Conservation (phyloP, 495 filamentous ascomycete species). For the Tuber calosporum region DNA sequence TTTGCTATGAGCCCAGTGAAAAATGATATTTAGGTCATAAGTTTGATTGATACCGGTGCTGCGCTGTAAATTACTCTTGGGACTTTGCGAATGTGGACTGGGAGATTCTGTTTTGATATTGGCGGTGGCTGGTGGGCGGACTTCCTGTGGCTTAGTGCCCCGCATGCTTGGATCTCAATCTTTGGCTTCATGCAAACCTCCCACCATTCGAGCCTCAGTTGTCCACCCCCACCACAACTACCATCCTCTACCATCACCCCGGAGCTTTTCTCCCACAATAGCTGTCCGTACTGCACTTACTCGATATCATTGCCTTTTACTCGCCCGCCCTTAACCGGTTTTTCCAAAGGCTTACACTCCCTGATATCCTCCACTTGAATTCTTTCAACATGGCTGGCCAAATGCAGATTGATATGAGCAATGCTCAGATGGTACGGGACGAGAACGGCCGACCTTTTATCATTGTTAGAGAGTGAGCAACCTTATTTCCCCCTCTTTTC, state of each 20-base stretch:
- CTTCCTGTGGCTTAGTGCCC: neutral
- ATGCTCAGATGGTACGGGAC: constrained; percentile 75
- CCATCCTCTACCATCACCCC: neutral
- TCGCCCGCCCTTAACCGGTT: neutral
- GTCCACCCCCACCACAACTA: neutral
- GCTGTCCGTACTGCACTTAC: neutral
- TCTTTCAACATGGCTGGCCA: constrained; percentile 38
- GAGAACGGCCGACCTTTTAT: constrained; percentile 97
- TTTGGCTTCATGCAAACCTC: neutral
- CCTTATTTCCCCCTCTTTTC: neutral
- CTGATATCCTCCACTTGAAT: constrained; percentile 2
- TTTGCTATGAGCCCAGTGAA: neutral
- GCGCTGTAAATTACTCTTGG: neutral
- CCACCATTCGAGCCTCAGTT: neutral
- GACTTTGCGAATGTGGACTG: neutral
- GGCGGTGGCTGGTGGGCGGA: neutral
- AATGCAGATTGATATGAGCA: constrained; percentile 43
- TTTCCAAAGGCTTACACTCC: neutral
- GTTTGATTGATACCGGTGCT: neutral
- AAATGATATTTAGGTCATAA: neutral
- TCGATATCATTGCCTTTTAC: neutral
- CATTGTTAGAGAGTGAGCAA: constrained; percentile 89
- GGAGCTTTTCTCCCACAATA: neutral
- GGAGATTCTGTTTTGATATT: neutral
- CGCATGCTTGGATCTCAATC: neutral